Evolutionary conservation across 352 stramenopile genomes (phyloP).

Genomic region (Phytophthora agathidicida): DNA sequence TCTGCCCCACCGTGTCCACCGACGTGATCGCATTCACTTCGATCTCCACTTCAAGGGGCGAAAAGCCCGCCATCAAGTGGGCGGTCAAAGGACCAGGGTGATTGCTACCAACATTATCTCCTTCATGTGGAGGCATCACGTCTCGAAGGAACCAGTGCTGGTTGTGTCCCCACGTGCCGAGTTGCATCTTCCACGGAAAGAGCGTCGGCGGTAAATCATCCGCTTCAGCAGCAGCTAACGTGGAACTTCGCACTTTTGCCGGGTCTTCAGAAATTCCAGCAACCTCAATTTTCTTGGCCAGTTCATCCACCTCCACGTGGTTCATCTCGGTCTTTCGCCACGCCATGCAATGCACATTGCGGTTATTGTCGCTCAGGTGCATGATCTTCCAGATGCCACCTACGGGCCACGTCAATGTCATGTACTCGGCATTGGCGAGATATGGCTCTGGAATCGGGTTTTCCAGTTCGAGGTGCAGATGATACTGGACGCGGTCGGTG

Average conservation of each 20-base stretch:
- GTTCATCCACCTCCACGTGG: constrained; percentile 39
- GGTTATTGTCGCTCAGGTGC: constrained; percentile 31
- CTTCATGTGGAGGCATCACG: constrained; percentile 30
- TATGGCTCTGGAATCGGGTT: constrained; percentile 40
- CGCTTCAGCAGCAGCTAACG: constrained; percentile 11
- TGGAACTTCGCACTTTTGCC: constrained; percentile 9
- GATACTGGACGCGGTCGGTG: constrained; percentile 53
- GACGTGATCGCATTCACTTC: constrained; percentile 45
- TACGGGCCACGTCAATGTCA: constrained; percentile 55
- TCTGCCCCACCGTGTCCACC: constrained; percentile 53
- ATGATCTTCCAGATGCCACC: constrained; percentile 65
- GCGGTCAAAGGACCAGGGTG: constrained; percentile 28
- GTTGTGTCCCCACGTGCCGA: constrained; percentile 47
- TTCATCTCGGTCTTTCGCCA: constrained; percentile 60
- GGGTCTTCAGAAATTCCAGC: constrained; percentile 1
- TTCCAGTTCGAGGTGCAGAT: constrained; percentile 49
- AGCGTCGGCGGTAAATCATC: constrained; percentile 28
- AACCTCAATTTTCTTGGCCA: constrained; percentile 39
- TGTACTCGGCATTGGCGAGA: constrained; percentile 41
- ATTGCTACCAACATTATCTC: constrained; percentile 9
- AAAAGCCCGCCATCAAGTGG: constrained; percentile 42
- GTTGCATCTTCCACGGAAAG: constrained; percentile 69
- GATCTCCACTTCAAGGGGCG: constrained; percentile 41
- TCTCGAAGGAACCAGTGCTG: constrained; percentile 63
- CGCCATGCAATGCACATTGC: constrained; percentile 42